phyloP scores from a whole-genome alignment of 2,329 filamentous ascomycete species.

The Drechslerella dactyloides region DNA sequence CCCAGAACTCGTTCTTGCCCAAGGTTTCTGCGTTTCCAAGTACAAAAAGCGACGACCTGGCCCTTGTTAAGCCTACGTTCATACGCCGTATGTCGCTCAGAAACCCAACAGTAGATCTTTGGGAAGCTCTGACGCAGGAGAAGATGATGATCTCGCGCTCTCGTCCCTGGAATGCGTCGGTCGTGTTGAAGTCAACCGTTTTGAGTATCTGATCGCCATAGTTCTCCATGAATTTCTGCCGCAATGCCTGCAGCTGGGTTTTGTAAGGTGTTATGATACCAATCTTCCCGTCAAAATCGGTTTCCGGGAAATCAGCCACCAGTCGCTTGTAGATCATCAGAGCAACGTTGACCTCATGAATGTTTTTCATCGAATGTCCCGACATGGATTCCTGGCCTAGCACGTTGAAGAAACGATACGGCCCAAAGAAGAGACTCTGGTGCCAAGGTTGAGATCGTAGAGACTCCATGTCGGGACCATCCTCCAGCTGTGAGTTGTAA shows the following conservation, averaged over 20 bases:
- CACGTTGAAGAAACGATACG: slow-evolving; percentile 97
- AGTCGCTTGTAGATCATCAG: slow-evolving; percentile 83
- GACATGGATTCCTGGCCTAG: slow-evolving; percentile 83
- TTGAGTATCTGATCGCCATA: slow-evolving; percentile 79
- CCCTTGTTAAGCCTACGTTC: slow-evolving; percentile 97
- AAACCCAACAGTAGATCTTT: slow-evolving; percentile 96
- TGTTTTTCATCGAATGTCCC: slow-evolving; percentile 86
- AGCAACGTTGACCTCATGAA: slow-evolving; percentile 83
- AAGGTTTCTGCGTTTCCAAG: slow-evolving; percentile 89
- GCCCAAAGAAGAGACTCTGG: slow-evolving; percentile 76
- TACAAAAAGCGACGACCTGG: slow-evolving; percentile 95
- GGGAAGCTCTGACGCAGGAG: slow-evolving; percentile 91
- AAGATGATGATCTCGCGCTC: slow-evolving; percentile 99
- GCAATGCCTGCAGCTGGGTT: slow-evolving; percentile 82
- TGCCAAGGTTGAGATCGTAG: slow-evolving; percentile 87
- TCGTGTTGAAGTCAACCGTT: slow-evolving; percentile 95
- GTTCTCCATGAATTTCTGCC: slow-evolving; percentile 71
- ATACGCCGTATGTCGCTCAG: slow-evolving; percentile 97
- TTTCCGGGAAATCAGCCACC: slow-evolving; percentile 71
- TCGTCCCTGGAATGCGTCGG: slow-evolving; percentile 94
- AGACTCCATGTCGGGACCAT: slow-evolving; percentile 80
- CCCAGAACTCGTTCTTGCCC: slow-evolving; percentile 88
- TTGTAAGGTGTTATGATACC: slow-evolving; percentile 99
- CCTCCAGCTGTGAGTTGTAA: slow-evolving; percentile 84
- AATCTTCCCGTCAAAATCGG: slow-evolving; percentile 80